Conservation (phyloP, 306 rosid species). For the Sindora glabra region DNA sequence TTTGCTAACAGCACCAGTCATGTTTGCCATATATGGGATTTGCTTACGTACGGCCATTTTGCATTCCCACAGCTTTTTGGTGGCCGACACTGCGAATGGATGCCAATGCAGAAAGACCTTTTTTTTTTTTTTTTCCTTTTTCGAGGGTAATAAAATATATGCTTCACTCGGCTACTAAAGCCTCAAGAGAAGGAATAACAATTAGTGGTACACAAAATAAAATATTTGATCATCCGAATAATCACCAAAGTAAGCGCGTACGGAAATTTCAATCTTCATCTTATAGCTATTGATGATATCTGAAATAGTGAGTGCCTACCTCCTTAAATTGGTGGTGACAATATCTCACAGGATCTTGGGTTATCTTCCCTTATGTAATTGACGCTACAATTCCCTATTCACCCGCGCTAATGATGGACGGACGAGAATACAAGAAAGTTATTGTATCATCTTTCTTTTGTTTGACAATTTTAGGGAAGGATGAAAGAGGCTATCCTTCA, state of each 20-base stretch:
- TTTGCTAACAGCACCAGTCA: neutral
- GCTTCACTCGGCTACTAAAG: neutral
- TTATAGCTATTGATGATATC: neutral
- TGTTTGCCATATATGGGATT: neutral
- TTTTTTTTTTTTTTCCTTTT: neutral
- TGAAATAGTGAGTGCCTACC: neutral
- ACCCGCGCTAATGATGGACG: no score
- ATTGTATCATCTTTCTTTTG: no score
- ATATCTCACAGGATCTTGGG: no score
- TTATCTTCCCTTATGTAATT: no score
- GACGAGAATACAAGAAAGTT: no score
- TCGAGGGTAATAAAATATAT: slow-evolving; percentile 7
- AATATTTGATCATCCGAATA: slow-evolving; percentile 13
- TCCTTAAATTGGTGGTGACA: no score
- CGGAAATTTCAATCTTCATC: neutral
- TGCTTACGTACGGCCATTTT: slow-evolving; percentile 26
- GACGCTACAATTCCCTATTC: no score
- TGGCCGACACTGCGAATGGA: slow-evolving; percentile 56
- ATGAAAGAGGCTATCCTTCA: no score
- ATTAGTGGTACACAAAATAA: slow-evolving; percentile 15
- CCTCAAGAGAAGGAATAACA: neutral
- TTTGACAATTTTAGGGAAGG: no score
- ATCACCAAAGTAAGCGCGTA: neutral
- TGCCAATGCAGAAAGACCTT: neutral
- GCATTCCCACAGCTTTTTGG: slow-evolving; percentile 13